Evolutionary conservation across 805 yeast genomes (phyloP).

Genomic region (Groenewaldozyma tartarivorans): DNA sequence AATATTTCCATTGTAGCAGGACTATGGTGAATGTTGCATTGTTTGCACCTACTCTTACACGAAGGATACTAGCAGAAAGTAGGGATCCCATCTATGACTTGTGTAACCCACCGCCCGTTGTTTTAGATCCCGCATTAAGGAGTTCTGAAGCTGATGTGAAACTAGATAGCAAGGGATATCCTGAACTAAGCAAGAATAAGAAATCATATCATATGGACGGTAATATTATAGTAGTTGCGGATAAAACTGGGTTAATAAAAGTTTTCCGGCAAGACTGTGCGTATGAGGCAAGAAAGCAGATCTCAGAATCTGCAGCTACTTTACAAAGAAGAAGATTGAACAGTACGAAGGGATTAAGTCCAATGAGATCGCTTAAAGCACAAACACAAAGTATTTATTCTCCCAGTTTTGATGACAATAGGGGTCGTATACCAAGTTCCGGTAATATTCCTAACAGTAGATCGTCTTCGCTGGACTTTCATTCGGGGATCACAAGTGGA

Average conservation of each 20-base stretch:
- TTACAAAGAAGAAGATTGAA: slow-evolving; percentile 16
- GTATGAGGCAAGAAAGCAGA: slow-evolving; percentile 24
- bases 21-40: slow-evolving; percentile 64
- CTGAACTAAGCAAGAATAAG: slow-evolving; percentile 4
- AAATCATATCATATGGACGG: slow-evolving; percentile 20
- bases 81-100: slow-evolving; percentile 75
- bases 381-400: too few relatives aligned
- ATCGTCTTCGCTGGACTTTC: too few relatives aligned
- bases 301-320: slow-evolving; percentile 7
- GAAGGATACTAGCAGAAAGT: slow-evolving; percentile 55
- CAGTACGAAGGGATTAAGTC: slow-evolving; percentile 14
- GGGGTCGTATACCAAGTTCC: too few relatives aligned
- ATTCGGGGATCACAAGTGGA: too few relatives aligned
- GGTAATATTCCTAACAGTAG: too few relatives aligned
- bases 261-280: slow-evolving; percentile 78
- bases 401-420: too few relatives aligned
- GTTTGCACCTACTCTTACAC: slow-evolving; percentile 66
- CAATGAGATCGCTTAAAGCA: too few relatives aligned
- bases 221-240: slow-evolving; percentile 64
- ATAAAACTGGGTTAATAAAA: slow-evolving; percentile 59
- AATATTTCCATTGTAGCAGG: slow-evolving; percentile 70
- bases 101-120: slow-evolving; percentile 27
- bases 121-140: slow-evolving; percentile 7
- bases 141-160: slow-evolving; percentile 1
- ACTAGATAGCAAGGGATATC: slow-evolving; percentile 3